Conservation (phyloP, 805 yeast species). For the Wickerhamiella nectarea region DNA sequence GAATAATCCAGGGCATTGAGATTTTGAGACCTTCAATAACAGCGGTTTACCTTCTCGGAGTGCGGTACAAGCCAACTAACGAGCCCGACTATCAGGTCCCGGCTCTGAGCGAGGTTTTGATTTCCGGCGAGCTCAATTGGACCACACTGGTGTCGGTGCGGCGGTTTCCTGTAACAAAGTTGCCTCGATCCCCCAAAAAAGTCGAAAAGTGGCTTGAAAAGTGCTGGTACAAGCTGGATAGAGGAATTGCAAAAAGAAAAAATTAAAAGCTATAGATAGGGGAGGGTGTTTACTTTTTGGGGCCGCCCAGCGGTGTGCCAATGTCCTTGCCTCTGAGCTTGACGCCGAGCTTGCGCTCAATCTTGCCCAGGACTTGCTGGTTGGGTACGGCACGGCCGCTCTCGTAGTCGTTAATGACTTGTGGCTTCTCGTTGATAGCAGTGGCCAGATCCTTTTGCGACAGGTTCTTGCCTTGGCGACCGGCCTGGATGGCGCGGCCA, state of each 20-base stretch:
- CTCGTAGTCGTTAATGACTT: conserved; percentile 89
- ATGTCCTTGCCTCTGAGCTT: conserved; percentile 92
- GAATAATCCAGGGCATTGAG: conserved; percentile 21
- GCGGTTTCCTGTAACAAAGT: conserved; percentile 6
- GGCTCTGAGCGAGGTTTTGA: conserved; percentile 8
- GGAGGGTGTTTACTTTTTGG: conserved; percentile 28
- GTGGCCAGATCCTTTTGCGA: conserved; percentile 97
- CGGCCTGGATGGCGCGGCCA: conserved; percentile 76
- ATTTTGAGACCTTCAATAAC: conserved; percentile 19
- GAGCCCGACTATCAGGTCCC: conserved; percentile 9
- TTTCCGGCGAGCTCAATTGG: conserved; percentile 12
- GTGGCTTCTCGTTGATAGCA: conserved; percentile 89
- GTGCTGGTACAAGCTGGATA: conserved; percentile 61
- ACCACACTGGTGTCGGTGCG: conserved; percentile 13
- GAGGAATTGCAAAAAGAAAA: conserved; percentile 17
- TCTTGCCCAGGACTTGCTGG: conserved; percentile 83
- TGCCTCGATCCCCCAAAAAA: conserved; percentile 17
- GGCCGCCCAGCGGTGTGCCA: conserved; percentile 63
- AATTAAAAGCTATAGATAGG: conserved; percentile 9
- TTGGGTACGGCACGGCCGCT: conserved; percentile 93
- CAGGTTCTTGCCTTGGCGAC: conserved; percentile 73
- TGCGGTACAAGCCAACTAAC: conserved; percentile 28
- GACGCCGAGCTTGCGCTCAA: conserved; percentile 88
- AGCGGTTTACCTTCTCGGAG: conserved; percentile 41
- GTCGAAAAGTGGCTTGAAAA: conserved; percentile 57